Base-by-base conservation (phyloP, 345 rosid species). In the Lumnitzera racemosa region DNA sequence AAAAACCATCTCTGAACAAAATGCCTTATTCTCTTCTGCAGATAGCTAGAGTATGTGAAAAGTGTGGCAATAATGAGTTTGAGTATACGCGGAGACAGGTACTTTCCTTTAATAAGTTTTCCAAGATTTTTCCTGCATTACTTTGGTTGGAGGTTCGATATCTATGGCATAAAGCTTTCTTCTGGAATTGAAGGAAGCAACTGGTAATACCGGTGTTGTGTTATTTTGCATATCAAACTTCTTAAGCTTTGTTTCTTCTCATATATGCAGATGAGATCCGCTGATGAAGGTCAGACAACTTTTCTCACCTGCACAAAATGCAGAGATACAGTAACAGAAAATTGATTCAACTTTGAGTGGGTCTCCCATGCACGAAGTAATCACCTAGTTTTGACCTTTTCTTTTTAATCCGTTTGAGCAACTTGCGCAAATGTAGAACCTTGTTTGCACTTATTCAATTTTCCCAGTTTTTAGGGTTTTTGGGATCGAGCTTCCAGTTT, bases 241-340 rank as follows among this genome's bases (percentile, higher is more conserved):
- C 59, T 29, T 47, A 20, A 9, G 47, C 15, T 1, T 41, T 49
- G 16, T 48, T n/a, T 12, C 46, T 20, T 25, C 3, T 53, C 11
- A 36, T 36, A 4, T 36, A 9, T 51, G 29, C 80, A 80, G 82
- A 70, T 65, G 67, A 74, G 81, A 74, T 80, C 84, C 24, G 81
- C 81, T 0, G 81, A 77, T 62, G 85, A 81, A 66, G 85, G 85
- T 24, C 78, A 72, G 27, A 75, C 78, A 10, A 76, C 72, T 31
- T 71, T 68, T 51, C 68, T 61, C 27, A 27, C 48, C 1, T 81
- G 85, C 70, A 74, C 76, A 5, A 56, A 61, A 8, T 79, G 80
- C 48, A 49, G 59, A 23, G 53, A 64, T 48, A 59, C 66, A 52
- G 49, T 16, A 13, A 41, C 43, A 41, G 47, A 52, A 52, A 47